Evolutionary conservation across 768 basidiomycete species (phyloP), one percentile per base, ranked within the genome.

Genomic region (Cyclocybe cylindracea): DNA sequence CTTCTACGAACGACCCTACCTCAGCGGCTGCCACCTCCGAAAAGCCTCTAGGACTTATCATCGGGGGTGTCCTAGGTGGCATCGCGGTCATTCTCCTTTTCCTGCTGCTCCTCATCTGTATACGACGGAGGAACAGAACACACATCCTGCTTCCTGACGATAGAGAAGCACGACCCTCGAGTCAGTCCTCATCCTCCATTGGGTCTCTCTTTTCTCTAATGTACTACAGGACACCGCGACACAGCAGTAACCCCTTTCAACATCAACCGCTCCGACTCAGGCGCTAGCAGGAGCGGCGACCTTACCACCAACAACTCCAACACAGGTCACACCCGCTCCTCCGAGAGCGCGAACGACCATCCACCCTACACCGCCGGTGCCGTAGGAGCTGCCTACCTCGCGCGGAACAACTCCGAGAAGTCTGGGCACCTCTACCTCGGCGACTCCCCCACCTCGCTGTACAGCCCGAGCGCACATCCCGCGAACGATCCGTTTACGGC

Each of bases 51-150:
- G 55, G 46, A 1, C 29, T 38, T 5, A 53, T 56, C 19, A 37
- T 56, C 24, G 55, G 55, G 7, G 19, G 35, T 18, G 39, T 40
- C 4, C 10, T 56, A 2, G 55, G 46, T 9, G 41, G 46, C 9
- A 7, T 52, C 2, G 11, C 44, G 9, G 2, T 52, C 18, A 9
- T 56, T 18, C 8, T 56, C 4, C 24, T 52, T 9, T 14, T 56
- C 4, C 9, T 56, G 6, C 31, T 56, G 11, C 37, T 56, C 19
- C 19, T 56, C 0, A 16, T 39, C 33, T 37, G 45, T 11, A 18
- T 39, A 5, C 32, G 41, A 4, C 55, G 51, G 5, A 46, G 51
- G 24, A 36, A 39, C 31, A 36, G 19, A 18, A 39, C 45, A 9
- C 39, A 16, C 4, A 11, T 7, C 18, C 13, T 44, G 13, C n/a